Conservation (phyloP, 2,329 filamentous ascomycete species). For the Aspergillus alliaceus region DNA sequence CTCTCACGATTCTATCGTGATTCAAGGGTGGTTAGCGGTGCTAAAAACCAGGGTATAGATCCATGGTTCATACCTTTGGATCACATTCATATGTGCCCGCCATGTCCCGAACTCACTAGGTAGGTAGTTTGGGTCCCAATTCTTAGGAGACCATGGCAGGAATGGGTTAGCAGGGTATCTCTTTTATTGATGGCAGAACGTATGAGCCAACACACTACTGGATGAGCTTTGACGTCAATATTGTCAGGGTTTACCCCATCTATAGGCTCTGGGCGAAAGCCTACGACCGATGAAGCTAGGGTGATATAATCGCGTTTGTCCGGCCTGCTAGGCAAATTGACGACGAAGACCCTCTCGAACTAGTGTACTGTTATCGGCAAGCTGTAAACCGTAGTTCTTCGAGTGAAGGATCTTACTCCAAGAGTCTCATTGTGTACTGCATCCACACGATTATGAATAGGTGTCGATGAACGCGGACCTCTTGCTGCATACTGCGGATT, state of each 20-base stretch:
- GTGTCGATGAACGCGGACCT: not conserved
- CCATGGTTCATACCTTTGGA: conserved; percentile 13
- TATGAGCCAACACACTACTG: not conserved
- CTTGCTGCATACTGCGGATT: not conserved
- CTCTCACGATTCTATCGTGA: conserved; percentile 12
- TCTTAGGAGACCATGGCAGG: conserved; percentile 3
- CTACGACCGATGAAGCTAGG: conserved; percentile 19
- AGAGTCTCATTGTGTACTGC: not conserved
- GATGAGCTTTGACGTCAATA: conserved; percentile 16
- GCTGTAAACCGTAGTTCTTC: not conserved
- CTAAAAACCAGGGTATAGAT: not conserved
- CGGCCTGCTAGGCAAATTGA: conserved; percentile 19
- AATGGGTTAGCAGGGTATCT: too few relatives aligned
- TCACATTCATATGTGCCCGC: conserved; percentile 21
- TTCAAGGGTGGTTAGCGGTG: not conserved
- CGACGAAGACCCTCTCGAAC: conserved; percentile 20
- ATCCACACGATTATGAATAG: not conserved
- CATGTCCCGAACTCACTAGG: conserved; percentile 19
- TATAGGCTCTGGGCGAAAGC: conserved; percentile 20
- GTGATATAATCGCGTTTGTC: conserved; percentile 24
- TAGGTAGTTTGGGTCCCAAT: conserved; percentile 20
- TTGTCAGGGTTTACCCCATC: conserved; percentile 17
- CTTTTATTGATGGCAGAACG: not conserved
- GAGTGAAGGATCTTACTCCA: not conserved
- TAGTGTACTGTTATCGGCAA: not conserved